These are phyloP conservation scores for Coniosporium apollinis DNA, from an alignment of 495 filamentous ascomycete genomes.

Conservation along the genomic window DNA sequence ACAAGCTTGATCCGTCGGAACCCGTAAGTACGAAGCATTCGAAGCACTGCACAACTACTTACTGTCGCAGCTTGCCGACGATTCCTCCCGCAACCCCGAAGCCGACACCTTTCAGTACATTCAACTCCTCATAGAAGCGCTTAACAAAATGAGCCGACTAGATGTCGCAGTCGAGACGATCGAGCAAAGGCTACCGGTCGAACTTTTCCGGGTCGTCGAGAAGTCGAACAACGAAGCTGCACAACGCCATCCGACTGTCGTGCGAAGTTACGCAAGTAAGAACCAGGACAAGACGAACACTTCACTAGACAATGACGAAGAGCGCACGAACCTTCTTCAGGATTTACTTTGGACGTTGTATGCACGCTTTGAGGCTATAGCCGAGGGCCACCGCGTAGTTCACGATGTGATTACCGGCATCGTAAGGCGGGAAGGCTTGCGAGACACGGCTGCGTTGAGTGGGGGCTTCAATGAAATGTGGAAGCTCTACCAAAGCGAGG, in stretches of 20 bases:
- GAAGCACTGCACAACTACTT: too few species aligned
- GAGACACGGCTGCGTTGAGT: slow-evolving; percentile 37
- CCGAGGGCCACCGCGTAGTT: slow-evolving; percentile 83
- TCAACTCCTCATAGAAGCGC: slow-evolving; percentile 66
- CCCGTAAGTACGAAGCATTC: slow-evolving; percentile 19
- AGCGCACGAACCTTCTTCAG: slow-evolving; percentile 64
- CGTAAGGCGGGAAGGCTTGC: slow-evolving; percentile 52
- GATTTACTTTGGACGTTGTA: slow-evolving; percentile 87
- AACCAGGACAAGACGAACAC: slow-evolving; percentile 41
- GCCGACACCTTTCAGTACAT: slow-evolving; percentile 90
- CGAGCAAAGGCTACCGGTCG: slow-evolving; percentile 83
- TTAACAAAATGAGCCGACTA: slow-evolving; percentile 74
- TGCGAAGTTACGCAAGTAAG: slow-evolving; percentile 36
- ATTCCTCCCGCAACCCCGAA: slow-evolving; percentile 80
- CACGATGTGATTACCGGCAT: slow-evolving; percentile 80
- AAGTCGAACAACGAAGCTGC: slow-evolving; percentile 89
- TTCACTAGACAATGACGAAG: slow-evolving; percentile 47
- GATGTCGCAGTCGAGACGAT: slow-evolving; percentile 75
- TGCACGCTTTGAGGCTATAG: slow-evolving; percentile 91
- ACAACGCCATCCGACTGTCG: slow-evolving; percentile 62
- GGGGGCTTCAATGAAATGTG: slow-evolving; percentile 84
- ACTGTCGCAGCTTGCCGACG: slow-evolving; percentile 62
- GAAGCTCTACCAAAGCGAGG: slow-evolving; percentile 75
- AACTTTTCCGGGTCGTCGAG: slow-evolving; percentile 85
- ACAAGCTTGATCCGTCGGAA: slow-evolving; percentile 53